Percentiles rank a stretch among this genome's conserved stretches.
Evolutionary conservation across 371 early-diverging fungal genomes (phyloP).

Genomic region (Mortierella sp.): DNA sequence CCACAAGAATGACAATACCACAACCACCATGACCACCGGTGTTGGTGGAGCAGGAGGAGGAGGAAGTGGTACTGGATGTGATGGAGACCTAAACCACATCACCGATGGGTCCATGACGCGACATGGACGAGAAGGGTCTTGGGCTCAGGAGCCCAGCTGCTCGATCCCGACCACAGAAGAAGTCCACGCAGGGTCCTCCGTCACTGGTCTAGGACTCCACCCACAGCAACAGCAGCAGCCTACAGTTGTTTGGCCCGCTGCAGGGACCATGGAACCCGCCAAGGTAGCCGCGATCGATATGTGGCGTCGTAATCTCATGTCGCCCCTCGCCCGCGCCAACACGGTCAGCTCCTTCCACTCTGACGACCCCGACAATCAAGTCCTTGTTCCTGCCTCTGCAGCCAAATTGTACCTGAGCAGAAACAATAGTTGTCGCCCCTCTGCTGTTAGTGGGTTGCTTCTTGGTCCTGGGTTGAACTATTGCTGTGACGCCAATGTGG

Average conservation of each 20-base stretch:
- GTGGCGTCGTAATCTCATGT: slow-evolving; percentile 37
- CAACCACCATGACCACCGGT: background rate
- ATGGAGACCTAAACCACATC: background rate
- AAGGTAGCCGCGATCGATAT: slow-evolving; percentile 31
- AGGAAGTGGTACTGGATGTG: background rate
- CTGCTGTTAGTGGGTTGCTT: background rate
- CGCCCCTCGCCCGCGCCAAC: slow-evolving; percentile 21
- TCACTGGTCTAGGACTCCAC: background rate
- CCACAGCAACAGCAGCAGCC: background rate
- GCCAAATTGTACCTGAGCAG: background rate
- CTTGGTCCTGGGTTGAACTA: background rate
- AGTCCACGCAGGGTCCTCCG: background rate
- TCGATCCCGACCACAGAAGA: slow-evolving; percentile 14
- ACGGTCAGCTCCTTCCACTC: background rate
- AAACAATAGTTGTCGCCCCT: slow-evolving; percentile 3
- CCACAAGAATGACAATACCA: background rate
- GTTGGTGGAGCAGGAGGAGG: background rate
- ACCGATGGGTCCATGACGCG: background rate
- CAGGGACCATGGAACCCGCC: slow-evolving; percentile 27
- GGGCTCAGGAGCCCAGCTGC: slow-evolving; percentile 2
- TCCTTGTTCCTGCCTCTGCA: background rate
- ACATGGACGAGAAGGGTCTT: slow-evolving; percentile 4
- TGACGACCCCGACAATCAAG: slow-evolving; percentile 1
- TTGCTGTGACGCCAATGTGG: slow-evolving; percentile 4
- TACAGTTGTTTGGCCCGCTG: slow-evolving; percentile 20